phyloP scores from a whole-genome alignment of 495 filamentous ascomycete species.

The Lasiosphaeria ovina region DNA sequence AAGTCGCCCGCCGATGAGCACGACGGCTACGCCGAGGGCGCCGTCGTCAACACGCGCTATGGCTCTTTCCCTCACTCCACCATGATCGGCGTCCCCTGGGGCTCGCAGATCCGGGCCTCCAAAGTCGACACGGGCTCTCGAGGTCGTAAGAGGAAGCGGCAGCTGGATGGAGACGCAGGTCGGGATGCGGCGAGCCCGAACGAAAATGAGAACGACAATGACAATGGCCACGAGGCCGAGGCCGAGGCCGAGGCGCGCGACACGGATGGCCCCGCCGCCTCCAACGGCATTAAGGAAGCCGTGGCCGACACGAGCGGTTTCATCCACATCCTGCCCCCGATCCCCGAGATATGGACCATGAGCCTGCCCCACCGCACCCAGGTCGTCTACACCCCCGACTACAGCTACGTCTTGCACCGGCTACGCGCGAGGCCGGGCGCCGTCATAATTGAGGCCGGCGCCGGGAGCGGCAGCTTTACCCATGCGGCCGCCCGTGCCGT shows the following conservation, averaged over 20 bases:
- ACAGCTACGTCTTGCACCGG: conserved; percentile 90
- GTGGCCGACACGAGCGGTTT: conserved; percentile 76
- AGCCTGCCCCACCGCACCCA: conserved; percentile 92
- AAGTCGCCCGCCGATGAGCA: conserved; percentile 55
- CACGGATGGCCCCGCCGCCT: conserved; percentile 17
- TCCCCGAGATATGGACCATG: conserved; percentile 88
- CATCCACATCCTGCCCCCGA: conserved; percentile 84
- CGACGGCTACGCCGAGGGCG: conserved; percentile 74
- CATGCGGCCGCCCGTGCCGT: conserved; percentile 86
- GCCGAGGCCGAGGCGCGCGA: conserved; percentile 21
- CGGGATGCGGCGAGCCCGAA: conserved; percentile 28
- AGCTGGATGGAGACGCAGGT: conserved; percentile 54
- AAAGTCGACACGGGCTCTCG: conserved; percentile 83
- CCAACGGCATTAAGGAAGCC: conserved; percentile 38
- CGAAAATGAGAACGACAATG: conserved; percentile 25
- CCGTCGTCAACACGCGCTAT: conserved; percentile 88
- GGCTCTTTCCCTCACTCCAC: conserved; percentile 93
- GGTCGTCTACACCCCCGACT: conserved; percentile 96
- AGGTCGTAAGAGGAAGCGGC: conserved; percentile 55
- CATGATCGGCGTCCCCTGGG: conserved; percentile 78
- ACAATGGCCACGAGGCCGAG: background rate
- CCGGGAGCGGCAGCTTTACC: conserved; percentile 92
- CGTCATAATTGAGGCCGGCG: conserved; percentile 85
- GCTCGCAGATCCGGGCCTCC: conserved; percentile 86
- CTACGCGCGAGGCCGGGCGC: conserved; percentile 78